Base-by-base conservation (phyloP, 306 rosid species). In the Quillaja saponaria region DNA sequence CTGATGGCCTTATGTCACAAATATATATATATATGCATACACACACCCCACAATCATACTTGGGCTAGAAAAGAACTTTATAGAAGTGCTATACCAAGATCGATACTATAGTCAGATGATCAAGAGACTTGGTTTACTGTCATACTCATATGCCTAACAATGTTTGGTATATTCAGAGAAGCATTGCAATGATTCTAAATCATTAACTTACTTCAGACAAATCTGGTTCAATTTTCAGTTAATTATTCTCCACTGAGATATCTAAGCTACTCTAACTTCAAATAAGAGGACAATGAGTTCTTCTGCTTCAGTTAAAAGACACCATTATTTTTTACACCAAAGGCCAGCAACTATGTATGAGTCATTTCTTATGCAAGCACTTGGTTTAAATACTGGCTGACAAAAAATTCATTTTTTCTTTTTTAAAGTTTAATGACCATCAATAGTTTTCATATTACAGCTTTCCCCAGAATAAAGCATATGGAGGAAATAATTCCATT, bases 391-490 rank as follows among this genome's bases (percentile, higher is more conserved):
- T 14, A 3, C 20, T 31, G 59, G n/a, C 20, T 18, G 14, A 11
- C 13, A 28, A 66, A 9, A 49, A 20, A 34, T 38, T 34, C 8
- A 53, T 49, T 50, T 50, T 5, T 50, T 39, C n/a, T n/a, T n/a
- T n/a, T n/a, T n/a, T n/a, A n/a, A n/a, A 50, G 38, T 37, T 49
- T 49, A 20, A 40, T 49, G 49, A 63, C 6, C 42, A 61, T 47
- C 31, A 25, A 25, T 25, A 25, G 45, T 39, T 46, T 16, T 46
- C 21, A 58, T 28, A 11, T 28, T 20, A 35, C 19, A 68, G 33
- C 14, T 42, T 21, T 20, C 25, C 13, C 17, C 3, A 60, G 46
- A 34, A 48, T 20, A 45, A 16, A 18, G 11, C 38, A 41, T 31
- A 37, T 20, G 25, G 51, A 17, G 50, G 25, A 13, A 59, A 51